Evolutionary conservation across 106 monocot genomes (phyloP), one percentile per base, ranked within the genome.

Genomic region (Dendrobium officinale): DNA sequence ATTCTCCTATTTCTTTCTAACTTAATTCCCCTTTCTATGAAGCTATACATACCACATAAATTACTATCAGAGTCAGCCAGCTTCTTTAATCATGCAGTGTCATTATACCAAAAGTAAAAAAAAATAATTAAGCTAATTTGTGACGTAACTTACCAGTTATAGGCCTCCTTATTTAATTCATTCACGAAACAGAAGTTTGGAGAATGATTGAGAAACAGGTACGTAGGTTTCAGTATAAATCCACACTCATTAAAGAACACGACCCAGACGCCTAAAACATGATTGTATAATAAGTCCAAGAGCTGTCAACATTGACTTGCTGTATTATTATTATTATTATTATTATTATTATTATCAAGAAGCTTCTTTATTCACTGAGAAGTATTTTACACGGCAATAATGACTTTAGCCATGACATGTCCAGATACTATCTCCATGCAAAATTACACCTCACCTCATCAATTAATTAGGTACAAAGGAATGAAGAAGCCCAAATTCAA

Each of bases 201-300:
- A 22, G 8, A 61, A 61, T 61, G 5, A 61, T 61, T 19, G 6
- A 54, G 13, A 54, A 54, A 61, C 19, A n/a, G 22, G 22, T 6
- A 31, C 31, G 31, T 31, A 61, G 22, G 20, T 61, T 22, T 22
- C 19, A 22, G 61, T 8, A 61, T n/a, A 5, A 5, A 5, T 11
- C 22, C 61, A 51, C 61, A 61, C 61, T n/a, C 4, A 22, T 4
- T 22, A 37, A 33, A 4, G 33, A 70, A 27, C 33, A 70, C 13
- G 37, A 16, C 33, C 70, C 70, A 13, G 15, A 70, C 70, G 31
- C 70, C 27, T 70, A 37, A 70, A 70, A 70, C 70, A 37, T 70
- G 70, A 70, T 37, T 33, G 33, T 15, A 9, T 31, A 70, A 70
- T 70, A 37, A 70, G 70, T 70, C 70, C 70, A 70, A 70, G 70